Percentiles rank a stretch among this genome's conserved stretches.
Evolutionary conservation across 495 filamentous ascomycete species (phyloP).

Genomic region (Lasiosphaeria miniovina): DNA sequence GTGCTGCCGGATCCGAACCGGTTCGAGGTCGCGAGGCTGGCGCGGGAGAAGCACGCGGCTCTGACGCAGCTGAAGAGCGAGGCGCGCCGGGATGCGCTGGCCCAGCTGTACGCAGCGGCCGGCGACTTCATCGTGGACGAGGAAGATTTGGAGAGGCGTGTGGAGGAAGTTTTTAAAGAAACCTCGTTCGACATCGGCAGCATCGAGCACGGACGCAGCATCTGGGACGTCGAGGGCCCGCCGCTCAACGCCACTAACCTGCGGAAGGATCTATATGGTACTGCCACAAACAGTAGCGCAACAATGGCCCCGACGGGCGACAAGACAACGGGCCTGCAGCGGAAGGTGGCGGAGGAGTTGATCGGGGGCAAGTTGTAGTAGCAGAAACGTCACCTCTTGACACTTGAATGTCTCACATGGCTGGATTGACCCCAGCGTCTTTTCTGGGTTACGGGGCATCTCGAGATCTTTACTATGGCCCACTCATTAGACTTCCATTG

Average conservation of each 20-base stretch:
- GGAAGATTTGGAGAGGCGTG: constrained; percentile 34
- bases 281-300: background rate
- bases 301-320: background rate
- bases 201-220: constrained; percentile 27
- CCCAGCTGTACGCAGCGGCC: constrained; percentile 47
- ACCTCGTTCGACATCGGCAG: constrained; percentile 19
- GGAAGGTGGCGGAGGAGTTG: constrained; percentile 46
- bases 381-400: background rate
- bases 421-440: too few relatives aligned
- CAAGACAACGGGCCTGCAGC: constrained; percentile 36
- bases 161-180: constrained; percentile 35
- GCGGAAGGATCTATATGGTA: too few relatives aligned
- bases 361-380: constrained; percentile 46
- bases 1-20: constrained; percentile 35
- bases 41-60: constrained; percentile 23
- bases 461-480: too few relatives aligned
- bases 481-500: too few relatives aligned
- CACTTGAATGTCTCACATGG: background rate
- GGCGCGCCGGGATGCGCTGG: constrained; percentile 42
- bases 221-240: constrained; percentile 35
- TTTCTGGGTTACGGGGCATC: too few relatives aligned
- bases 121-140: constrained; percentile 46
- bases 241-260: constrained; percentile 28
- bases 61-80: constrained; percentile 29
- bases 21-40: constrained; percentile 29